Percentiles rank a stretch among this genome's conserved stretches.
Conservation (phyloP, 2,329 filamentous ascomycete species). For the Tolypocladium paradoxum region DNA sequence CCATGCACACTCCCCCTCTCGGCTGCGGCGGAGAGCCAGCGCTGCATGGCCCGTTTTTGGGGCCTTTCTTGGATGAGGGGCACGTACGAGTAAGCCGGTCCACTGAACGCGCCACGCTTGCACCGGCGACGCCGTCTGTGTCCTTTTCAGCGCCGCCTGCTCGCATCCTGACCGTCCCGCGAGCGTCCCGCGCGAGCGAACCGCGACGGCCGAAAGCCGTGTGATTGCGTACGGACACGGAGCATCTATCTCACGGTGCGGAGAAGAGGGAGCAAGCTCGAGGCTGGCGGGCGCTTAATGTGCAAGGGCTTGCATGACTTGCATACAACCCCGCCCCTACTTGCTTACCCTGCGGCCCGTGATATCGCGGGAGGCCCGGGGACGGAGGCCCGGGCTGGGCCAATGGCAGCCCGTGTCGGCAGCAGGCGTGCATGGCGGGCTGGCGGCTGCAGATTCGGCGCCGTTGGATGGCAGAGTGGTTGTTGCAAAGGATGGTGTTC, state of each 20-base stretch:
- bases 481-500: no score
- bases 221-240: no score
- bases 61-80: not conserved
- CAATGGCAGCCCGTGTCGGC: not conserved
- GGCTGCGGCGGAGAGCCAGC: not conserved
- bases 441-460: no score
- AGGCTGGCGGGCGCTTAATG: conserved; percentile 2
- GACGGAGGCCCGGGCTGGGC: not conserved
- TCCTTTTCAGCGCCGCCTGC: not conserved
- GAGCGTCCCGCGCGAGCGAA: not conserved
- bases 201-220: not conserved
- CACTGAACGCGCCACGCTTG: no score
- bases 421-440: no score
- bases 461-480: not conserved
- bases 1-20: not conserved
- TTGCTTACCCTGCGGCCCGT: not conserved
- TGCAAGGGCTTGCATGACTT: conserved; percentile 2
- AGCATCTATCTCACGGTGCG: not conserved
- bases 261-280: not conserved
- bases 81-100: not conserved
- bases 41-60: not conserved
- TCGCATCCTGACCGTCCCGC: not conserved
- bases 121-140: not conserved
- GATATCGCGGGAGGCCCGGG: not conserved
- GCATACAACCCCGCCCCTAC: not conserved